Evolutionary conservation across 2,329 filamentous ascomycete species (phyloP).

Genomic region (Botryotinia convoluta): DNA sequence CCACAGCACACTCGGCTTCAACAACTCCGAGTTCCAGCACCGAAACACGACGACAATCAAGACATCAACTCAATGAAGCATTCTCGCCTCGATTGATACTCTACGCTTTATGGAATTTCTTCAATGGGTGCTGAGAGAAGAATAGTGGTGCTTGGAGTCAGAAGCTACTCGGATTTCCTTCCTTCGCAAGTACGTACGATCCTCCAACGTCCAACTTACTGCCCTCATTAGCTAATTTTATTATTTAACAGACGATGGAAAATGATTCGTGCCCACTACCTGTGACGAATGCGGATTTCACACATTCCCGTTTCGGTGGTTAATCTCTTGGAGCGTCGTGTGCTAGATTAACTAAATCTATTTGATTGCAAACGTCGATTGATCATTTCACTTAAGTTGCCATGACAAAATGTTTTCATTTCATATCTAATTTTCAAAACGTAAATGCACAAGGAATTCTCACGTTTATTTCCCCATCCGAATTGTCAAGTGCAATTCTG

Average conservation of each 20-base stretch:
- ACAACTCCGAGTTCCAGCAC: neutral
- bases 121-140: neutral
- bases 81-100: neutral
- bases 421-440: too few relatives aligned
- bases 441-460: neutral
- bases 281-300: neutral
- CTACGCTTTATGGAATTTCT: too few relatives aligned
- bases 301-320: neutral
- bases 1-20: neutral
- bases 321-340: neutral
- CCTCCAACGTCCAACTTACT: too few relatives aligned
- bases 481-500: neutral
- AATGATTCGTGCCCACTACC: neutral
- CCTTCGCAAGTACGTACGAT: neutral
- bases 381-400: neutral
- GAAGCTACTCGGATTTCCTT: neutral
- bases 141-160: neutral
- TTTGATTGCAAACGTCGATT: slow-evolving; percentile 1
- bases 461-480: neutral
- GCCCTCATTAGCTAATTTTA: neutral
- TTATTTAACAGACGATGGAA: neutral
- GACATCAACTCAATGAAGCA: neutral
- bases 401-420: neutral
- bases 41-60: neutral
- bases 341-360: neutral